A percentile compares a stretch with the other conserved stretches of the same genome.
Evolutionary conservation across 352 stramenopile genomes (phyloP).

Genomic region (Pythium graminicola): DNA sequence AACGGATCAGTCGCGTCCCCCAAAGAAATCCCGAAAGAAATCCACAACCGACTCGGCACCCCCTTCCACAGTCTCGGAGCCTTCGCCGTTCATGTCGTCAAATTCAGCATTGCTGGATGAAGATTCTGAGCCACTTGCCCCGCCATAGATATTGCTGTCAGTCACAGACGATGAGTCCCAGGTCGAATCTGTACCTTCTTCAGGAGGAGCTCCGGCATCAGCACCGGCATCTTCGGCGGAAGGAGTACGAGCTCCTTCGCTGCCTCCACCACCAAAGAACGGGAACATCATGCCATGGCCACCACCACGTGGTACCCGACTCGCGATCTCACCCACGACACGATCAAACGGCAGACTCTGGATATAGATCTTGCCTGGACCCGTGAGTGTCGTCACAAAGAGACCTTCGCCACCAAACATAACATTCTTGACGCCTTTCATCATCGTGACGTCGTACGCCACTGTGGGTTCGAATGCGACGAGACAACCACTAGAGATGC

Average conservation of each 20-base stretch:
- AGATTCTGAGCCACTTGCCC: background rate
- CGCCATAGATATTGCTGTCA: conserved; percentile 43
- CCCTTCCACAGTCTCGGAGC: conserved; percentile 11
- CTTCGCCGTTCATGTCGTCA: conserved; percentile 23
- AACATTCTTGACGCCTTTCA: conserved; percentile 91
- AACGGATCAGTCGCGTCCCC: conserved; percentile 22
- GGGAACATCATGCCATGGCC: conserved; percentile 83
- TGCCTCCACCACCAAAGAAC: conserved; percentile 67
- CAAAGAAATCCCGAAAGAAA: conserved; percentile 57
- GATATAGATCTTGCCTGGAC: conserved; percentile 86
- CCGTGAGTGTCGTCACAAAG: conserved; percentile 92
- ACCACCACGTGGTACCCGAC: conserved; percentile 71
- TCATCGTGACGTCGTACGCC: conserved; percentile 89
- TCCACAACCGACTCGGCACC: conserved; percentile 39
- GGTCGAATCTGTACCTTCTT: conserved; percentile 5
- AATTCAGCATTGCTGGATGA: conserved; percentile 14
- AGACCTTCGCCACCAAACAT: conserved; percentile 92
- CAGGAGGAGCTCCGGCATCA: conserved; percentile 22
- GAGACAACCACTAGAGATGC: conserved; percentile 89
- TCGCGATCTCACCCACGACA: conserved; percentile 90
- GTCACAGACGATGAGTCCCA: conserved; percentile 35
- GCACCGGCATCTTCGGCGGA: conserved; percentile 24
- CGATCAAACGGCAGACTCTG: conserved; percentile 90
- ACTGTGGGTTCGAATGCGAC: conserved; percentile 87
- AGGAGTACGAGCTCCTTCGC: too few species aligned